phyloP scores from a whole-genome alignment of 306 rosid genomes.

The Malus sylvestris region DNA sequence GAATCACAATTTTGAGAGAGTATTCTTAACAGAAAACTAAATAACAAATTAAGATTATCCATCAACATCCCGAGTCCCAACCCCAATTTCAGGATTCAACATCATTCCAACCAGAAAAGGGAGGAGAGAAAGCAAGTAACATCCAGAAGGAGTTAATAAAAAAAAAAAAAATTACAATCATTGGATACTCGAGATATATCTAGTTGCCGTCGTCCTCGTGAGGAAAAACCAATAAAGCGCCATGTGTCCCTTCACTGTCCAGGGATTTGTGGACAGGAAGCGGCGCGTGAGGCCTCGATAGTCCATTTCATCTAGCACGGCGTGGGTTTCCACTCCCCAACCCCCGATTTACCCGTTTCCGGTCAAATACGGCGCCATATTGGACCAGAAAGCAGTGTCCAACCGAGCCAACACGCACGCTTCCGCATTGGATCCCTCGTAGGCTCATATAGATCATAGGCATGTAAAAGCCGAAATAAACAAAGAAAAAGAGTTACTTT shows the following conservation, averaged over 20 bases:
- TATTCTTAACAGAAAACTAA: too few relatives aligned
- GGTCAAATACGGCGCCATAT: conserved; percentile 10
- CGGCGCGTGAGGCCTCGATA: conserved; percentile 79
- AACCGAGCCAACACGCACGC: conserved; percentile 4
- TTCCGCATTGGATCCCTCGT: conserved; percentile 13
- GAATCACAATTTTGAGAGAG: accelerated
- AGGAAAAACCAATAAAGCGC: conserved; percentile 6
- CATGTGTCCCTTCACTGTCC: conserved; percentile 20
- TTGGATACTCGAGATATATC: conserved; percentile 22
- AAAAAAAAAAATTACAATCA: conserved; percentile 11
- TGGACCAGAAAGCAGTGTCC: neutral
- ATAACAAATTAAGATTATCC: neutral
- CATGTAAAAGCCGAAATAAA: neutral
- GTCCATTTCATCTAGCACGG: conserved; percentile 17
- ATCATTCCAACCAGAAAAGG: neutral
- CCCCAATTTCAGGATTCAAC: neutral
- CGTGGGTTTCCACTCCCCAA: conserved; percentile 1
- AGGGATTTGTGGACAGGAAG: conserved; percentile 33
- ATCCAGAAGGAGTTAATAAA: neutral
- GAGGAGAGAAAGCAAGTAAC: neutral
- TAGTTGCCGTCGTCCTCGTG: neutral
- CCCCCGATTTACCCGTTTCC: conserved; percentile 8
- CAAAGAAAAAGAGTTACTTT: neutral
- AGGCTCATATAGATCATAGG: neutral
- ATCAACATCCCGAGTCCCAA: neutral